These are phyloP conservation scores for Tuber aestivum DNA, from an alignment of 495 filamentous ascomycete species.

Conservation along the genomic window DNA sequence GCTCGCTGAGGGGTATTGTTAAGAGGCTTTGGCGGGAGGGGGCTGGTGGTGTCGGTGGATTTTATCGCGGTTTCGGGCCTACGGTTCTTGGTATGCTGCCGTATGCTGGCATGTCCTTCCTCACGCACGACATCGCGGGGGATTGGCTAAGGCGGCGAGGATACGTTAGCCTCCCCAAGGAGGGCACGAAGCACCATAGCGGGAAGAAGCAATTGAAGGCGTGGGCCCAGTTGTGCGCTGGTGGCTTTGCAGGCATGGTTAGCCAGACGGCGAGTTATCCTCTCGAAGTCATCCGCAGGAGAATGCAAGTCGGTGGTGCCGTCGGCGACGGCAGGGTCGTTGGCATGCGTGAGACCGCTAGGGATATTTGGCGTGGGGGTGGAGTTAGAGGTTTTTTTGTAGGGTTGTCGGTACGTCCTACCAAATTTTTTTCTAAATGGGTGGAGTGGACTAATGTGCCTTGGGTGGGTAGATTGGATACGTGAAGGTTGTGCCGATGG, in stretches of 20 bases:
- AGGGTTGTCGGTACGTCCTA: constrained; percentile 55
- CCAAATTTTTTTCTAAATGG: background rate
- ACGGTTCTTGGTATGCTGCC: constrained; percentile 91
- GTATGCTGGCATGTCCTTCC: constrained; percentile 94
- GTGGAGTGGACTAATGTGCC: background rate
- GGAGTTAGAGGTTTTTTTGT: constrained; percentile 85
- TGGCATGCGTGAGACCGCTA: constrained; percentile 69
- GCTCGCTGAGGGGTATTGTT: constrained; percentile 65
- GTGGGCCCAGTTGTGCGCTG: constrained; percentile 79
- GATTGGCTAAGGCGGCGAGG: constrained; percentile 65
- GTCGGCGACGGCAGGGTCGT: constrained; percentile 80
- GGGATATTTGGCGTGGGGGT: constrained; percentile 63
- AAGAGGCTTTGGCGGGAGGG: constrained; percentile 73
- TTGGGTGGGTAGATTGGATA: constrained; percentile 67
- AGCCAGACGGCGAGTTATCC: constrained; percentile 91
- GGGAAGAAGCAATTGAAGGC: constrained; percentile 49
- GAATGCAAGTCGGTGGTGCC: constrained; percentile 94
- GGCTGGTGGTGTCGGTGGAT: constrained; percentile 61
- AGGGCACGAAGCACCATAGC: constrained; percentile 25
- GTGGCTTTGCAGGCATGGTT: constrained; percentile 76
- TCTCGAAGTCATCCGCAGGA: constrained; percentile 79
- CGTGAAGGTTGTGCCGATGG: constrained; percentile 87
- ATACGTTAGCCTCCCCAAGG: constrained; percentile 19
- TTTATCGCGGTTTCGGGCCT: constrained; percentile 88
- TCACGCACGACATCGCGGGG: constrained; percentile 81